Evolutionary conservation across 371 early-diverging fungal genomes (phyloP), one percentile per base, ranked within the genome.

Genomic region (Mucor plumbeus): DNA sequence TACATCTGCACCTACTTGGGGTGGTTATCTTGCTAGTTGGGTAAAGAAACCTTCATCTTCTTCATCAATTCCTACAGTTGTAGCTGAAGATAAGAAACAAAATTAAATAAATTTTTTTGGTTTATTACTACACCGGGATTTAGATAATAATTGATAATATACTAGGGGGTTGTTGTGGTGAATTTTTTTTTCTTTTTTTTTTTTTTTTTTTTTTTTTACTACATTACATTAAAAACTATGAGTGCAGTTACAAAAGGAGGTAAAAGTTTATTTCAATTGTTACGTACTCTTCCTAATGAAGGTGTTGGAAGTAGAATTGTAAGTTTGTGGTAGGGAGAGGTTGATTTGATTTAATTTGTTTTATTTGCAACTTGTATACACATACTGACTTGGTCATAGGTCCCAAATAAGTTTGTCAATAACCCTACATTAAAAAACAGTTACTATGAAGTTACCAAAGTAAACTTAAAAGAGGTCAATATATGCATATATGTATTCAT

Each of bases 391-490:
- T 8, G 50, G 21, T 50, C 50, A 50, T 54, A 76, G 77, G 65
- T 58, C 14, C 69, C 77, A 17, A 77, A 58, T 47, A 73, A 77
- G 53, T 69, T 71, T 40, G 13, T 64, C 53, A 71, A 73, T 31
- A 77, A 69, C 34, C 74, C 74, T 31, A 60, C 68, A 14, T 38
- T 73, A 43, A 71, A 71, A 3, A 63, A 73, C 59, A 74, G 74
- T 44, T 77, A 71, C 50, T 77, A 77, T 64, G 74, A 77, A 65
- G 68, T 77, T 10, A 77, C 77, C 38, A 77, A 77, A 69, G 74
- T 77, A 7, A 67, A 69, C 35, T 61, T 77, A 19, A 77, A 77
- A 50, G 67, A 71, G 36, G 74, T 71, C 9, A 19, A 19, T 7
- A 11, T 38, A 9, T 3, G 39, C 14, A 21, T 9, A 4, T 17